Percentiles rank a stretch among this genome's conserved stretches.
These are phyloP conservation scores for Candolleomyces aberdarensis DNA, from an alignment of 768 basidiomycete genomes.

Conservation along the genomic window DNA sequence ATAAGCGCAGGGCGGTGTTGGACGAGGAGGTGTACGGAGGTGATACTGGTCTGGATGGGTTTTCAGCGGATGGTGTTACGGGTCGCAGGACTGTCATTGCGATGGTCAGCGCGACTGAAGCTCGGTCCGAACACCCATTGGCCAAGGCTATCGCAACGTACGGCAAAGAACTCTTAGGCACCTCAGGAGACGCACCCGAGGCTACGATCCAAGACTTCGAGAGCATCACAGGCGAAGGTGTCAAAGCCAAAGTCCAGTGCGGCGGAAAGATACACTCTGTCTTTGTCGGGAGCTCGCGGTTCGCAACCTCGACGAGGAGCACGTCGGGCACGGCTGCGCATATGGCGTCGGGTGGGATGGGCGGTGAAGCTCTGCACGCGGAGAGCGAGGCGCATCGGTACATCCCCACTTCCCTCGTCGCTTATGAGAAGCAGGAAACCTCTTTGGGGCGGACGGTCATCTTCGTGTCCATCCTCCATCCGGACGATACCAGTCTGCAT, in stretches of 20 bases:
- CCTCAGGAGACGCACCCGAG: conserved; percentile 38
- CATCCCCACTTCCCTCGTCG: conserved; percentile 56
- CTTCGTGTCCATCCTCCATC: conserved; percentile 65
- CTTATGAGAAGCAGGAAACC: conserved; percentile 72
- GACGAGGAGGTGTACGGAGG: conserved; percentile 42
- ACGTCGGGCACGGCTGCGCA: conserved; percentile 65
- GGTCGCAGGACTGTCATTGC: conserved; percentile 62
- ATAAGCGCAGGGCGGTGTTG: conserved; percentile 10
- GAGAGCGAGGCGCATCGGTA: conserved; percentile 21
- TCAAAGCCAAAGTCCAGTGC: conserved; percentile 64
- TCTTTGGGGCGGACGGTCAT: conserved; percentile 79
- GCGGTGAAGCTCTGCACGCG: conserved; percentile 13
- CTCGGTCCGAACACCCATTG: conserved; percentile 92
- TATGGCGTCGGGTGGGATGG: conserved; percentile 34
- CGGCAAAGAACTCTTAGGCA: conserved; percentile 61
- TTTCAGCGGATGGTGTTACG: conserved; percentile 63
- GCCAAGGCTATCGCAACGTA: conserved; percentile 89
- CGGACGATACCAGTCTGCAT: conserved; percentile 26
- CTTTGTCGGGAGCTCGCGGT: conserved; percentile 74
- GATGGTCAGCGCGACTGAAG: conserved; percentile 84
- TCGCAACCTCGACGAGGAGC: conserved; percentile 46
- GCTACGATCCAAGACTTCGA: conserved; percentile 73
- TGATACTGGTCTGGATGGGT: conserved; percentile 38
- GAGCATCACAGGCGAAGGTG: conserved; percentile 85
- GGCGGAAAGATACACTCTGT: conserved; percentile 53